Conservation (phyloP, 331 rosid species). For the Acacia concinna region DNA sequence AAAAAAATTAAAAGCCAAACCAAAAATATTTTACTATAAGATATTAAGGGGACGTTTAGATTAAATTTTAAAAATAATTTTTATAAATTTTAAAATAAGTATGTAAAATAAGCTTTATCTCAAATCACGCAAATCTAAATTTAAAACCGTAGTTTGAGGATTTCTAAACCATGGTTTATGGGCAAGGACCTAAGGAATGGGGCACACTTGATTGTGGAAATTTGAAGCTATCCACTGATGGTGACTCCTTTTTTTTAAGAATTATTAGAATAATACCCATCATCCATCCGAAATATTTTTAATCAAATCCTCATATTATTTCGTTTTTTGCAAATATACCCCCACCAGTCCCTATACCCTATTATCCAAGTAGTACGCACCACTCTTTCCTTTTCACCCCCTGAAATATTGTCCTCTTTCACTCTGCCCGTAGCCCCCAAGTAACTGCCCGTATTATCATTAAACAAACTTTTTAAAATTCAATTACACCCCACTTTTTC, state of each 20-base stretch:
- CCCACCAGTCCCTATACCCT: neutral
- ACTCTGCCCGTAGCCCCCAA: neutral
- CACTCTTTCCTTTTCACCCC: neutral
- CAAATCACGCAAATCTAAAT: too few species aligned
- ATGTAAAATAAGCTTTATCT: too few species aligned
- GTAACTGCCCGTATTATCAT: neutral
- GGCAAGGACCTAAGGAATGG: neutral
- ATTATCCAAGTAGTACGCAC: neutral
- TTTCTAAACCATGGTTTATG: too few species aligned
- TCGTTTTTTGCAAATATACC: too few species aligned
- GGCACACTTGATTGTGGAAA: neutral
- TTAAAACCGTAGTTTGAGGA: too few species aligned
- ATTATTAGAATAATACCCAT: neutral
- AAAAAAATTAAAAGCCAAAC: neutral
- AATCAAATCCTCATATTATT: too few species aligned
- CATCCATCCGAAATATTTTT: neutral
- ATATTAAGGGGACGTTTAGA: too few species aligned
- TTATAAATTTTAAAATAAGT: too few species aligned
- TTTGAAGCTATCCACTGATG: neutral
- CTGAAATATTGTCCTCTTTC: neutral
- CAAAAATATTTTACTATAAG: neutral
- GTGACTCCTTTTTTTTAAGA: neutral
- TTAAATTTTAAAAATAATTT: too few species aligned
- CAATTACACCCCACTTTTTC: neutral
- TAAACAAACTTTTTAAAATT: neutral